These are phyloP conservation scores for Arctostaphylos glauca DNA, from an alignment of 148 eudicot genomes.

Conservation along the genomic window DNA sequence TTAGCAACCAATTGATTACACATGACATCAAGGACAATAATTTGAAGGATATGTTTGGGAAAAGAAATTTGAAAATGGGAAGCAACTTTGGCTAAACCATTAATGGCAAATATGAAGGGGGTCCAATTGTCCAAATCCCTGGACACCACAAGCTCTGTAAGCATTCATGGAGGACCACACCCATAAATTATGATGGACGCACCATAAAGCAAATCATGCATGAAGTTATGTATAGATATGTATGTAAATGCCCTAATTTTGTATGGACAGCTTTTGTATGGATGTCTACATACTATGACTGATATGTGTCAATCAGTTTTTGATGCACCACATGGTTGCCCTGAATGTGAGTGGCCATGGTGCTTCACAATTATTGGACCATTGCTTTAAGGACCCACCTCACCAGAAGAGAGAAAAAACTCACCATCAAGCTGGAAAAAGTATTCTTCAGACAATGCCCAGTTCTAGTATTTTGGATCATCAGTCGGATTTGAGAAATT, in stretches of 20 bases:
- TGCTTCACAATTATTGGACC: not conserved
- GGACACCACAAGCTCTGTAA: not conserved
- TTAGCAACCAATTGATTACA: not conserved
- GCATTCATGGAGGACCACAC: not conserved
- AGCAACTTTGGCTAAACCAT: not conserved
- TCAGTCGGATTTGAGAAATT: not conserved
- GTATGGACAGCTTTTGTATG: not conserved
- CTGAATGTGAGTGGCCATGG: conserved; percentile 2
- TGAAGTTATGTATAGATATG: no score
- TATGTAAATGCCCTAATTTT: not conserved
- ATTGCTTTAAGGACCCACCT: not conserved
- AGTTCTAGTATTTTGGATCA: not conserved
- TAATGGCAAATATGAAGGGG: not conserved
- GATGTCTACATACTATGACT: not conserved
- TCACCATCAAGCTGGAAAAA: not conserved
- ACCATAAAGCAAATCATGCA: not conserved
- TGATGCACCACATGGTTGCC: not conserved
- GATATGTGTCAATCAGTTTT: not conserved
- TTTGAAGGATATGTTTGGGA: not conserved
- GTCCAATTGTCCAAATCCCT: not conserved
- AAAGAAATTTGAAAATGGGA: no score
- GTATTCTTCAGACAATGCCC: not conserved
- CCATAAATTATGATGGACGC: not conserved
- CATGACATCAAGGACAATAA: not conserved
- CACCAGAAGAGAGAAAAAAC: not conserved